Evolutionary conservation across 345 rosid species (phyloP), one percentile per base, ranked within the genome.

Genomic region (Gossypium turneri): DNA sequence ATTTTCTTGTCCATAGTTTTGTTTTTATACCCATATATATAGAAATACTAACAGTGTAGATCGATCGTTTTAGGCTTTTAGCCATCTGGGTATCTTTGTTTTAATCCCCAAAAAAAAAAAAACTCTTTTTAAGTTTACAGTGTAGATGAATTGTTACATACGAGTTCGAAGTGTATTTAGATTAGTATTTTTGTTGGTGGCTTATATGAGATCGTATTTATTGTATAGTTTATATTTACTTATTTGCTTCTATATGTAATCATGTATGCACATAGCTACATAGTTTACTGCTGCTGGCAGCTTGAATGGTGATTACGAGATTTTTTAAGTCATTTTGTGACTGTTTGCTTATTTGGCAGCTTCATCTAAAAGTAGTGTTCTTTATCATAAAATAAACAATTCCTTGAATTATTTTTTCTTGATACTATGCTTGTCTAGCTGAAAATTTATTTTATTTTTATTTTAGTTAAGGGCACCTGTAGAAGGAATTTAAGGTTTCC

Each of bases 321-420:
- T 12, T 7, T 12, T 7, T 11, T 72, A 22, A 48, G 34, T 24
- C 8, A 41, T 64, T 19, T 70, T 20, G 48, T 15, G 17, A n/a
- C 34, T 59, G 62, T 9, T 73, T 59, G 1, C 75, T 9, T 57
- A 1, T 62, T 24, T 77, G 80, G 79, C 77, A 88, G 87, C 25
- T 61, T 79, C 90, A 78, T 80, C 81, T 57, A 80, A 80, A 52
- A 58, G 81, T 53, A 47, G 78, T 75, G 85, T 68, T 34, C 38
- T 34, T 34, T 34, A 34, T 34, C 41, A 34, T 34, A 34, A 7
- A 34, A 34, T 34, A 34, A 34, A 4, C 7, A 34, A 34, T 34
- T 34, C 41, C 41, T 34, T 34, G 41, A 4, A 34, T 34, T 5
- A 7, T 34, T 4, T 34, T 34, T 34, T 34, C 41, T 34, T 34